Evolutionary conservation across 225 moss, liverwort and hornwort genomes (phyloP).

Genomic region (Pseudisothecium myosuroides): DNA sequence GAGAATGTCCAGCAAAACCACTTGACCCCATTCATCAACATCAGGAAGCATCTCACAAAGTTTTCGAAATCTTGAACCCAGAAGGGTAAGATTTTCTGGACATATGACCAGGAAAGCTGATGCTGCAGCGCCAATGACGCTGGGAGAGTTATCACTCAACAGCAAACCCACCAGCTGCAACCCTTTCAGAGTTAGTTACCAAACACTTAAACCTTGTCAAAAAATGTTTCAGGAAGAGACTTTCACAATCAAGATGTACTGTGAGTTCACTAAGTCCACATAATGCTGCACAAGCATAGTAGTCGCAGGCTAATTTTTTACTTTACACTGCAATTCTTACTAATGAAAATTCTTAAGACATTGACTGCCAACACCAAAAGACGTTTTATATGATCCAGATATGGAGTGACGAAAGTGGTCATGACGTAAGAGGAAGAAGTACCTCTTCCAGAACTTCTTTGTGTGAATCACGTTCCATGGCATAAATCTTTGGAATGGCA

Average conservation of each 20-base stretch:
- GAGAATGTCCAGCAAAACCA: slow-evolving; percentile 81
- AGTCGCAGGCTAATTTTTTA: neutral
- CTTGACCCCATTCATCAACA: slow-evolving; percentile 99
- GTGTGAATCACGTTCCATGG: slow-evolving; percentile 80
- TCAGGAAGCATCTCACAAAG: slow-evolving; percentile 79
- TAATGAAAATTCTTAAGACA: neutral
- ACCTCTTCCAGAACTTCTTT: slow-evolving; percentile 82
- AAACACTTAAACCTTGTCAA: neutral
- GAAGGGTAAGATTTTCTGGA: slow-evolving; percentile 67
- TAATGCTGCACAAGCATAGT: neutral
- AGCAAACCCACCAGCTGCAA: slow-evolving; percentile 86
- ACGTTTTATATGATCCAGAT: neutral
- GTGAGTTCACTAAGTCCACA: neutral
- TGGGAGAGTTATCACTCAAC: slow-evolving; percentile 79
- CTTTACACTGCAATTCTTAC: neutral
- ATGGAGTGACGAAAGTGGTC: neutral
- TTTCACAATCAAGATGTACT: neutral
- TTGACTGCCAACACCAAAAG: neutral
- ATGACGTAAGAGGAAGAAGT: neutral
- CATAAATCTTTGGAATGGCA: slow-evolving; percentile 81
- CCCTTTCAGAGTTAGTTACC: slow-evolving; percentile 8
- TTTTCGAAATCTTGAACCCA: slow-evolving; percentile 57
- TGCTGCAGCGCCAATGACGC: slow-evolving; percentile 94
- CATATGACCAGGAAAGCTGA: slow-evolving; percentile 86
- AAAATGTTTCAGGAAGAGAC: neutral